Base-by-base conservation (phyloP, 192 early-diverging fungal genomes). In the Pilaira anomala region DNA sequence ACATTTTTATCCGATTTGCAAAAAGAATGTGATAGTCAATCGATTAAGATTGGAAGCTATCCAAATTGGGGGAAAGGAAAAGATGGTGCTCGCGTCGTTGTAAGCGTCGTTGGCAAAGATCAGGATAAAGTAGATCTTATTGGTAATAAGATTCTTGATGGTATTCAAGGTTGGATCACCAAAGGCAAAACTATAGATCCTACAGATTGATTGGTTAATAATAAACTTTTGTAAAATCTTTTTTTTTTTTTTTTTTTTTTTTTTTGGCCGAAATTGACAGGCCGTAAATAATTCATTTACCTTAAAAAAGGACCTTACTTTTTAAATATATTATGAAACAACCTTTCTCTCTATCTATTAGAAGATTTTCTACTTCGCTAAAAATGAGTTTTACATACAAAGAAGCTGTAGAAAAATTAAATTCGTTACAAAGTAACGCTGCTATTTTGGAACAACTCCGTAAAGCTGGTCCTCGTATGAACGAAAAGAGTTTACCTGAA, bases 351-450 rank as follows among this genome's bases (percentile, higher is more conserved):
- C 5, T 46, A 46, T 19, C 13, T 14, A 7, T 14, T 19, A 46
- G 44, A 46, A 12, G 19, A 46, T 67, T 33, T 19, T 48, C 39
- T 26, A 40, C 42, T n/a, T 16, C 33, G 16, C 14, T 8, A 54
- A 67, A 51, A 39, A 67, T 67, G 65, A 22, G 48, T 8, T 65
- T 59, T 44, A 59, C 55, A 6, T 67, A 60, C 24, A 57, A 58
- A 59, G 65, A 83, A 21, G 92, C 93, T 7, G 83, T 97, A 58
- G 69, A 85, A 14, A 78, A 83, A 62, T 80, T 98, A 60, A 96
- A 95, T 77, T 68, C 77, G 30, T 76, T 92, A 30, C 94, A 98
- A 75, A 93, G 88, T 25, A 98, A 94, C 81, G 87, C 91, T 62
- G 77, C 85, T 18, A 70, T 85, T 25, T 74, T 98, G 8, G 85